phyloP scores from a whole-genome alignment of 2,329 filamentous ascomycete species.

The Arthroderma sp. region DNA sequence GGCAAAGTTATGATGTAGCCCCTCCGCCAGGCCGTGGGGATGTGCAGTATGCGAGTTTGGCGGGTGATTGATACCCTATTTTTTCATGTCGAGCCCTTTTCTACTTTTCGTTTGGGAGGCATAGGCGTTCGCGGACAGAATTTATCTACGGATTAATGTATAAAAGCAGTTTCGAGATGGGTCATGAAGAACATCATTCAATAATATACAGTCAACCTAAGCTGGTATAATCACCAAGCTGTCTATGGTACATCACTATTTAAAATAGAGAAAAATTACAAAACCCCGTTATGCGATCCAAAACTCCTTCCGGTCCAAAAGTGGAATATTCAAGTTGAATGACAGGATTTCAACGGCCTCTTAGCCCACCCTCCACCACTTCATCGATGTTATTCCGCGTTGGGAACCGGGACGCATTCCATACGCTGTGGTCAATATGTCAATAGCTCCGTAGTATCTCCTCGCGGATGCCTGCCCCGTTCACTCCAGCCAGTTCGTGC shows the following conservation, averaged over 20 bases:
- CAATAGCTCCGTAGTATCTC: background rate
- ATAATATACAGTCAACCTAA: background rate
- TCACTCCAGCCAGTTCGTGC: slow-evolving; percentile 14
- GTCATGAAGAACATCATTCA: background rate
- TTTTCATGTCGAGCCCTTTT: slow-evolving; percentile 10
- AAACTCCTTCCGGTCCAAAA: background rate
- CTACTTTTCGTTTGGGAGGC: background rate
- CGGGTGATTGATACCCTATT: slow-evolving; percentile 53
- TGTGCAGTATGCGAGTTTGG: slow-evolving; percentile 71
- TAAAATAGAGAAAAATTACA: background rate
- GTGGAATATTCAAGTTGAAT: background rate
- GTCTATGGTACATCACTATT: background rate
- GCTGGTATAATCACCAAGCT: background rate
- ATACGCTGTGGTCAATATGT: background rate
- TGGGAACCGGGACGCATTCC: background rate
- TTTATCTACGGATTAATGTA: background rate
- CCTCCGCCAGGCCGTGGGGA: slow-evolving; percentile 69
- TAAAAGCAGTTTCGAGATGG: background rate
- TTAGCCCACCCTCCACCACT: too few species aligned
- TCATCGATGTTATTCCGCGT: too few species aligned
- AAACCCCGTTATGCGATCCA: background rate
- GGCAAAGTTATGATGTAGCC: slow-evolving; percentile 45
- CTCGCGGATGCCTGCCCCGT: background rate
- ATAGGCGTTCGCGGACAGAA: background rate
- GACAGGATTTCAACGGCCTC: too few species aligned